Base-by-base conservation (phyloP, 257 asterid species). In the Vinca minor region DNA sequence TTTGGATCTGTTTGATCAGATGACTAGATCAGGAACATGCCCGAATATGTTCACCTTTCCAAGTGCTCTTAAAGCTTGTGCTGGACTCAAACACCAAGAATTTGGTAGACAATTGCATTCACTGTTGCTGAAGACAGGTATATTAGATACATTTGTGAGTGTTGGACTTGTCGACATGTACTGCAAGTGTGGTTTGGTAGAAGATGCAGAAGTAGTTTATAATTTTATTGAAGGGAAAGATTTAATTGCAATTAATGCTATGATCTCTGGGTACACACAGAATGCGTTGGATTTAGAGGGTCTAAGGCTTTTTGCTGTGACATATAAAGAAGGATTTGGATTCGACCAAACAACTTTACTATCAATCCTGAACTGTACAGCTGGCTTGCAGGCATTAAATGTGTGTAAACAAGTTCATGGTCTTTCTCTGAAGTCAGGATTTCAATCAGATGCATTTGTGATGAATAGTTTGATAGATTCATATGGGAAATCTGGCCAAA, bases 121-220 rank as follows among this genome's bases (percentile, higher is more conserved):
- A 55, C 69, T 50, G 39, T 75, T 88, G 81, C 69, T 86, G 49
- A 86, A 82, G 68, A 72, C 76, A 81, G 82, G 78, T 20, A 62
- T 54, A 55, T 71, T 46, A 62, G 93, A 88, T 70, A 80, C 84
- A 4, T 86, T 82, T 69, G 82, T 86, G 45, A 65, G 65, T n/a
- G 95, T 81, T 59, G 85, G 88, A 67, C 85, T 86, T 29, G 72
- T 88, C 53, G 93, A 84, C 75, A 86, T 86, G 96, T 88, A 88
- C 54, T 67, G 85, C 77, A 86, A 88, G 80, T 84, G 93, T 72
- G 62, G 67, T 58, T 50, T 78, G 59, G 61, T 77, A 72, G 69
- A 77, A 28, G 72, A 81, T 68, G 95, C 93, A 1, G 44, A 59
- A 49, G 23, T 56, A 57, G 71, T 81, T 72, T 84, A 84, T 71